Percentiles rank a stretch among this genome's conserved stretches.
These are phyloP conservation scores for Macadamia tetraphylla DNA, from an alignment of 164 flowering plant species.

Conservation along the genomic window DNA sequence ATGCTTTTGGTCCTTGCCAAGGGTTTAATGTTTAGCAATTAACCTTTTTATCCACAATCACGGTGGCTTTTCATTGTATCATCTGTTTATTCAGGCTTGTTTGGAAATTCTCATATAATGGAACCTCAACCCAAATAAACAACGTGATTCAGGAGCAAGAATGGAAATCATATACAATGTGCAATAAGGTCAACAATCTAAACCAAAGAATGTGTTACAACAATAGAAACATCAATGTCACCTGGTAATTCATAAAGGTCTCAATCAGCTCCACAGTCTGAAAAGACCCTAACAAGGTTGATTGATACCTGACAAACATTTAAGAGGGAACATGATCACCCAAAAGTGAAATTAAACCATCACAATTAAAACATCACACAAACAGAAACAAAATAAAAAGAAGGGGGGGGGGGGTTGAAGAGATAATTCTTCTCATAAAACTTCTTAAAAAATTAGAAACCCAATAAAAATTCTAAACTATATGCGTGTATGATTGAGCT, in stretches of 20 bases:
- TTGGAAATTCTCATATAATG: background rate
- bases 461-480: too few relatives aligned
- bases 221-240: conserved; percentile 15
- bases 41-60: too few relatives aligned
- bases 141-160: background rate
- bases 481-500: too few relatives aligned
- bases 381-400: too few relatives aligned
- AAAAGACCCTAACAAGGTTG: conserved; percentile 77
- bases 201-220: background rate
- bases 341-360: background rate
- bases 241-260: conserved; percentile 99
- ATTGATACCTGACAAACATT: conserved; percentile 69
- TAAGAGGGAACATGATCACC: background rate
- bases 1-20: too few relatives aligned
- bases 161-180: background rate
- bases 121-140: background rate
- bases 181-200: background rate
- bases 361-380: too few relatives aligned
- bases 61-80: too few relatives aligned
- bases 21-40: too few relatives aligned
- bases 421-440: too few relatives aligned
- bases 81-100: background rate
- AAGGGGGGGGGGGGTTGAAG: too few relatives aligned
- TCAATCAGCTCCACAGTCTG: conserved; percentile 91
- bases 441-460: too few relatives aligned